Percentiles rank a stretch among this genome's conserved stretches.
Conservation (phyloP, 257 asterid genomes). For the Perilla frutescens region DNA sequence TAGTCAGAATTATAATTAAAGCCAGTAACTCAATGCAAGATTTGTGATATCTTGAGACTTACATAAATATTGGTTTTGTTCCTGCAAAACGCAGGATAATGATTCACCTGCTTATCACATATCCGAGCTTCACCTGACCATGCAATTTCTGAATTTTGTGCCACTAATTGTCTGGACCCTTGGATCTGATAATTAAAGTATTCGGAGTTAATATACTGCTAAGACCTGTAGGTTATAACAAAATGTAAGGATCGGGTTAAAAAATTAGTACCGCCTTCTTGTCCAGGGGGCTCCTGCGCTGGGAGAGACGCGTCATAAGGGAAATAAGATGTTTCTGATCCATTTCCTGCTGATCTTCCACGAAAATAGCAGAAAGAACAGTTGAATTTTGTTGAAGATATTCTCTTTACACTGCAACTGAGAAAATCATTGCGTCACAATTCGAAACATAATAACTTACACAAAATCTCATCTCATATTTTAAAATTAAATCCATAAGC, state of each 20-base stretch:
- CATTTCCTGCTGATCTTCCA: slow-evolving; percentile 34
- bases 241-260: background rate
- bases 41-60: slow-evolving; percentile 26
- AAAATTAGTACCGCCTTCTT: slow-evolving; percentile 26
- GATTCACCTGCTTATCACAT: slow-evolving; percentile 52
- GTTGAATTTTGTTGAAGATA: background rate
- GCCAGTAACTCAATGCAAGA: background rate
- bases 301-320: slow-evolving; percentile 39
- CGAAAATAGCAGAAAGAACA: background rate
- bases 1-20: slow-evolving; percentile 19
- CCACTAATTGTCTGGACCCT: slow-evolving; percentile 31
- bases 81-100: slow-evolving; percentile 52
- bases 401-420: too few species aligned
- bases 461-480: background rate
- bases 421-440: too few species aligned
- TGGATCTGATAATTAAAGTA: slow-evolving; percentile 34
- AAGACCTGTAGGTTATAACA: background rate
- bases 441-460: background rate
- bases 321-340: slow-evolving; percentile 18
- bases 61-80: slow-evolving; percentile 37
- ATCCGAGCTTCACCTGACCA: slow-evolving; percentile 62
- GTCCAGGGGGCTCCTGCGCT: slow-evolving; percentile 13
- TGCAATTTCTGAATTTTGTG: slow-evolving; percentile 35
- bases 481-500: background rate
- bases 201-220: slow-evolving; percentile 15